These are phyloP conservation scores for Capillidium heterosporum DNA, from an alignment of 371 early-diverging fungal species.

Conservation along the genomic window DNA sequence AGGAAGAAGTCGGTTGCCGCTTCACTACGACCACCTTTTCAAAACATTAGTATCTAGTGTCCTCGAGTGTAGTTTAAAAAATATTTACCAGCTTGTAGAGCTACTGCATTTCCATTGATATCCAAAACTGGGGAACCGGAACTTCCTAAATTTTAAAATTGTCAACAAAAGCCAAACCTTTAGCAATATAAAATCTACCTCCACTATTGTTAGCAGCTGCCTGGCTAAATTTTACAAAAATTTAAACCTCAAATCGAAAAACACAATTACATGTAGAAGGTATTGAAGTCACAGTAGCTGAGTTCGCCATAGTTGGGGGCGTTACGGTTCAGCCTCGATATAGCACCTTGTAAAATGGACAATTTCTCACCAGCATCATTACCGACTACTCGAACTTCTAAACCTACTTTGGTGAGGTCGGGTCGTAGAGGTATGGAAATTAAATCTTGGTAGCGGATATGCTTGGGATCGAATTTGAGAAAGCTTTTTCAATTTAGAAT, in stretches of 20 bases:
- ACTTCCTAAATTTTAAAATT: constrained; percentile 10
- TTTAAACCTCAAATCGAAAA: neutral
- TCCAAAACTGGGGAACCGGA: constrained; percentile 86
- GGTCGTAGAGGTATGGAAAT: constrained; percentile 48
- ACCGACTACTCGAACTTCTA: constrained; percentile 66
- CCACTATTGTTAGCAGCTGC: constrained; percentile 63
- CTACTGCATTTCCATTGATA: constrained; percentile 84
- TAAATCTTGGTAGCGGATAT: constrained; percentile 51
- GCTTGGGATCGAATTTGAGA: constrained; percentile 58
- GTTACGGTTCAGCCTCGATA: constrained; percentile 55
- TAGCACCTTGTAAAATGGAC: constrained; percentile 50
- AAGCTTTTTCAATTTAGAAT: constrained; percentile 15
- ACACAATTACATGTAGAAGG: constrained; percentile 8
- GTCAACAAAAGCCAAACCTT: neutral
- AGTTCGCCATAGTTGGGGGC: constrained; percentile 52
- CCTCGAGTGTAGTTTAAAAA: neutral
- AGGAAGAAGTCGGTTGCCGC: constrained; percentile 88
- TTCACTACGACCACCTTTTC: constrained; percentile 33
- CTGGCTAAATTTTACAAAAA: constrained; percentile 16
- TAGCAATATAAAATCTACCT: constrained; percentile 18
- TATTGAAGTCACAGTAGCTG: constrained; percentile 38
- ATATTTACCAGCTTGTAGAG: constrained; percentile 58
- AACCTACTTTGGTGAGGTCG: constrained; percentile 48
- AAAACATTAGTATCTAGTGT: neutral
- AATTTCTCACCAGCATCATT: constrained; percentile 73